Evolutionary conservation across 139 green algal genomes (phyloP).

Genomic region (Chlorella sp.): DNA sequence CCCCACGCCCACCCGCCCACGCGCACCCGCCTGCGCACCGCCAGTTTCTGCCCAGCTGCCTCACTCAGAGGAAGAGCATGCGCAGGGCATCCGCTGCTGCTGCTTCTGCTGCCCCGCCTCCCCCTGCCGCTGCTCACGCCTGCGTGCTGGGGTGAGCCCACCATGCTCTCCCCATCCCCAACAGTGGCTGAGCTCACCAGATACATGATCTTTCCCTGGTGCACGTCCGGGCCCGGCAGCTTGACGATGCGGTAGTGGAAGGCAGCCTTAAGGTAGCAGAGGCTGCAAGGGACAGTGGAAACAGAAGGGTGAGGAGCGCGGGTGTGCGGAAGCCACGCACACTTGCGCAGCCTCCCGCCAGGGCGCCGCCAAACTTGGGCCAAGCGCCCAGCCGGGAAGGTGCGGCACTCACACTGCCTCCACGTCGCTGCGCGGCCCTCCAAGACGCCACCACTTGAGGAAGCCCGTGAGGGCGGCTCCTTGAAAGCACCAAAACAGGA

Average conservation of each 20-base stretch:
- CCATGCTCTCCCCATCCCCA: neutral
- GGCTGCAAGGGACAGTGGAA: conserved; percentile 1
- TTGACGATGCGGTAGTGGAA: conserved; percentile 44
- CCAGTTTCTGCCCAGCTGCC: too few relatives aligned
- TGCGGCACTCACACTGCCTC: neutral
- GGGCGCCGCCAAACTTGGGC: neutral
- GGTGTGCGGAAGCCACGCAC: neutral
- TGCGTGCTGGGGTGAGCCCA: too few relatives aligned
- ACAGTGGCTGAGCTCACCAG: conserved; percentile 66
- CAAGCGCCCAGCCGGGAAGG: neutral
- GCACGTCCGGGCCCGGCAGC: conserved; percentile 51
- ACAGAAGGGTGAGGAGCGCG: neutral
- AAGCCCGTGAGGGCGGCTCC: neutral
- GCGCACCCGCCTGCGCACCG: too few relatives aligned
- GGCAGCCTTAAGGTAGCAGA: conserved; percentile 12
- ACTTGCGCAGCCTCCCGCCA: neutral
- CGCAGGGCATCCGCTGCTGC: too few relatives aligned
- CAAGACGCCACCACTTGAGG: conserved; percentile 18
- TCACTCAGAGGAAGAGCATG: too few relatives aligned
- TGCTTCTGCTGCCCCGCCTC: neutral
- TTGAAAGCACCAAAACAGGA: conserved; percentile 33
- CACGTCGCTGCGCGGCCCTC: conserved; percentile 2
- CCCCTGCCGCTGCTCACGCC: too few relatives aligned
- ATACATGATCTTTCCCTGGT: conserved; percentile 58
- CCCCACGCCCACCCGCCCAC: neutral